These are phyloP conservation scores for Aegle marmelos DNA, from an alignment of 345 rosid species.

Conservation along the genomic window DNA sequence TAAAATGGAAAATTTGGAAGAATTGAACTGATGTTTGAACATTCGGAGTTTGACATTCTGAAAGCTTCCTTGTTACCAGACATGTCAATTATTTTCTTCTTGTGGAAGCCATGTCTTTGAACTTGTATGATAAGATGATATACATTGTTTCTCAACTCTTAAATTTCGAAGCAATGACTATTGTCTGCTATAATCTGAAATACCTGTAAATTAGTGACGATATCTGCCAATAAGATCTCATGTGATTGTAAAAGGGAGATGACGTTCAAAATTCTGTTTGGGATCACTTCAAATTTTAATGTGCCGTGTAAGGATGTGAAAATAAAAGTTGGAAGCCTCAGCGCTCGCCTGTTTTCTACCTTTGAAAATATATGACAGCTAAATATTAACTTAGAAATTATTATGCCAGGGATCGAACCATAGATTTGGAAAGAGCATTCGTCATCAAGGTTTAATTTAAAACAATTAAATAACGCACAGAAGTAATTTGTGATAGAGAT, in stretches of 20 bases:
- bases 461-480: no score
- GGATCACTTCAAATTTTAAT: no score
- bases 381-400: no score
- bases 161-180: slow-evolving; percentile 7
- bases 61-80: slow-evolving; percentile 29
- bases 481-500: no score
- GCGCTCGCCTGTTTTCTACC: no score
- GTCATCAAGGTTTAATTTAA: background rate
- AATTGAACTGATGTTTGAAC: slow-evolving; percentile 34
- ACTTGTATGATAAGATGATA: slow-evolving; percentile 27
- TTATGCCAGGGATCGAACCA: background rate
- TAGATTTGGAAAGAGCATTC: background rate
- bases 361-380: background rate
- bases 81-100: slow-evolving; percentile 17
- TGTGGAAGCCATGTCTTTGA: slow-evolving; percentile 26
- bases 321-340: no score
- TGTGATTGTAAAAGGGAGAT: no score
- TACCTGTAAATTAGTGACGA: no score
- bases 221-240: no score
- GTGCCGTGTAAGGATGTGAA: no score
- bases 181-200: background rate
- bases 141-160: slow-evolving; percentile 3
- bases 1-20: slow-evolving; percentile 29
- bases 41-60: slow-evolving; percentile 23
- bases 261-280: no score